Conservation (phyloP, 345 rosid species). For the Conringia planisiliqua region DNA sequence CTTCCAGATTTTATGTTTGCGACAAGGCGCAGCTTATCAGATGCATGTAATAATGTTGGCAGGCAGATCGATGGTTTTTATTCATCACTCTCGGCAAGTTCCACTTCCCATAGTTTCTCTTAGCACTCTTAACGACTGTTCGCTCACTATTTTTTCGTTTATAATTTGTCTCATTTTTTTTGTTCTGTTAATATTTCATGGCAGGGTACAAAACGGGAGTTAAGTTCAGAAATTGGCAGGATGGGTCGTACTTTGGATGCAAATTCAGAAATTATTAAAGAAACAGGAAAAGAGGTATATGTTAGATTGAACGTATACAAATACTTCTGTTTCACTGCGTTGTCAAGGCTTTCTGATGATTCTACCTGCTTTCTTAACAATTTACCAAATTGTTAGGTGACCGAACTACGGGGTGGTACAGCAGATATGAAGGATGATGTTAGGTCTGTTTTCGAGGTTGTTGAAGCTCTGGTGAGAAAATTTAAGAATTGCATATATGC, state of each 20-base stretch:
- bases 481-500: constrained; percentile 1
- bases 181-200: neutral
- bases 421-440: constrained; percentile 43
- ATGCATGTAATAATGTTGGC: constrained; percentile 68
- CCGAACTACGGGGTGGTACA: constrained; percentile 44
- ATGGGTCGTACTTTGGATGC: constrained; percentile 53
- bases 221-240: constrained; percentile 52
- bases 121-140: neutral
- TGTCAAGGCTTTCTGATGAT: constrained; percentile 4
- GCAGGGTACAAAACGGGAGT: constrained; percentile 61
- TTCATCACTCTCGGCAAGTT: constrained; percentile 62
- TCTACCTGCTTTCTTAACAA: constrained; percentile 14
- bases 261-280: constrained; percentile 49
- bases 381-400: constrained; percentile 39
- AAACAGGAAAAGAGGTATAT: constrained; percentile 64
- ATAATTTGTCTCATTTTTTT: neutral
- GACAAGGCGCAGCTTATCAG: constrained; percentile 78
- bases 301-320: constrained; percentile 13
- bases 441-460: constrained; percentile 53
- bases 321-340: neutral
- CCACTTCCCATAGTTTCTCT: neutral
- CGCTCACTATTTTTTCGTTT: neutral
- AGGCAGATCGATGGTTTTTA: constrained; percentile 74
- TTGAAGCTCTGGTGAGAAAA: constrained; percentile 63
- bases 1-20: constrained; percentile 96